phyloP scores from a whole-genome alignment of 176 grass and related monocot species.

The Coix lacrymajobi region DNA sequence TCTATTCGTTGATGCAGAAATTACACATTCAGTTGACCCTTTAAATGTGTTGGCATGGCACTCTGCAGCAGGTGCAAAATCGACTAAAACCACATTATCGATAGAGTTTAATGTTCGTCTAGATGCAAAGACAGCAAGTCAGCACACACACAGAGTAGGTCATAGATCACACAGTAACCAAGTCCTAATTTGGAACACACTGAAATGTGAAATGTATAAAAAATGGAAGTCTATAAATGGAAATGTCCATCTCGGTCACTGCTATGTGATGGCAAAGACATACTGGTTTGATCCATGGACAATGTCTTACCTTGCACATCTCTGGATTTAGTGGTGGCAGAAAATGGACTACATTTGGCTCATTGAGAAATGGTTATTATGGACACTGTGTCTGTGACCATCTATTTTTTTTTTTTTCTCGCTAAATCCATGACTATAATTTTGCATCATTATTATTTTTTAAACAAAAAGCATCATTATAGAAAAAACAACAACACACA shows the following conservation, averaged over 20 bases:
- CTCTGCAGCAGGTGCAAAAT: background rate
- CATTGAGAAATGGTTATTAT: too few relatives aligned
- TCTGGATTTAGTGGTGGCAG: too few relatives aligned
- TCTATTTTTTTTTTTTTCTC: too few relatives aligned
- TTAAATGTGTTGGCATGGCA: background rate
- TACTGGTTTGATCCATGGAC: background rate
- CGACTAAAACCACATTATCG: background rate
- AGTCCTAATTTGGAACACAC: conserved; percentile 2
- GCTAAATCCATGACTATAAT: too few relatives aligned
- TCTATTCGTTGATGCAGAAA: background rate
- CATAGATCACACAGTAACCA: background rate
- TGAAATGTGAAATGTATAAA: background rate
- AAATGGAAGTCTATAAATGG: background rate
- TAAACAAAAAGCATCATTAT: too few relatives aligned
- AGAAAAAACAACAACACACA: background rate
- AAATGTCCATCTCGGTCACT: background rate
- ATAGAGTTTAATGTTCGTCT: background rate
- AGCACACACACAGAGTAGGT: background rate
- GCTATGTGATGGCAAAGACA: background rate
- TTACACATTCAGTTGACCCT: background rate
- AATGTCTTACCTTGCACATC: background rate
- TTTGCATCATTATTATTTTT: too few relatives aligned
- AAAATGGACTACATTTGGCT: too few relatives aligned
- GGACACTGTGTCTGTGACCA: too few relatives aligned
- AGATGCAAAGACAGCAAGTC: conserved; percentile 10